Percentiles rank a stretch among this genome's conserved stretches.
These are phyloP conservation scores for Actinidia arguta DNA, from an alignment of 179 eudicot genomes.

Conservation along the genomic window DNA sequence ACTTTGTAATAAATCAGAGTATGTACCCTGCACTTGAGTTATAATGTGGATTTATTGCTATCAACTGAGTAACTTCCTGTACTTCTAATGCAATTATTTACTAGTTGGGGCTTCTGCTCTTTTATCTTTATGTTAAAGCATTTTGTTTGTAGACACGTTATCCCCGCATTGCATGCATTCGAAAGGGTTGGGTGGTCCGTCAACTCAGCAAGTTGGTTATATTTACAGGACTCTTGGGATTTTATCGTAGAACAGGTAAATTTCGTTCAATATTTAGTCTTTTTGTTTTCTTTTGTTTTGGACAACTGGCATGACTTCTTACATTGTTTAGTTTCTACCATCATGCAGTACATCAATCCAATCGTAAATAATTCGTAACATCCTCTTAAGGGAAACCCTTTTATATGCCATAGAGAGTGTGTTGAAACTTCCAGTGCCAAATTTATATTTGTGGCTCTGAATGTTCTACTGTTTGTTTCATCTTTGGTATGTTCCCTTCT, in stretches of 20 bases:
- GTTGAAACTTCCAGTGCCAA: constrained; percentile 97
- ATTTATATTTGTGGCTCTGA: constrained; percentile 97
- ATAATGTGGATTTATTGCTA: constrained; percentile 5
- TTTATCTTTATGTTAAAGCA: constrained; percentile 4
- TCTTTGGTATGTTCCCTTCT: constrained; percentile 71
- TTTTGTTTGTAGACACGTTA: constrained; percentile 71
- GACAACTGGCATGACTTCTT: constrained; percentile 9
- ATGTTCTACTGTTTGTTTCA: constrained; percentile 99
- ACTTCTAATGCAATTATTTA: not conserved
- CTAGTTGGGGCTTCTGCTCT: not conserved
- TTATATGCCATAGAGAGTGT: constrained; percentile 94
- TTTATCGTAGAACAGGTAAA: constrained; percentile 72
- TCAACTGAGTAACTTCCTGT: not conserved
- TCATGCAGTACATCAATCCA: constrained; percentile 90
- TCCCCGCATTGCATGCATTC: constrained; percentile 70
- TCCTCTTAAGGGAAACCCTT: constrained; percentile 90
- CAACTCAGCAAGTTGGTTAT: constrained; percentile 82
- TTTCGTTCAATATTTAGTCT: not conserved
- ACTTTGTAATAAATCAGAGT: not conserved
- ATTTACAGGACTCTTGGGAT: constrained; percentile 94
- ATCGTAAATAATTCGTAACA: constrained; percentile 91
- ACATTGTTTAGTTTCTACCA: constrained; percentile 22
- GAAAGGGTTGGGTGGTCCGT: constrained; percentile 92
- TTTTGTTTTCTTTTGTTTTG: constrained; percentile 10
- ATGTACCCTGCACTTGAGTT: not conserved